These are phyloP conservation scores for Pistacia vera DNA, from an alignment of 345 rosid species.

Conservation along the genomic window DNA sequence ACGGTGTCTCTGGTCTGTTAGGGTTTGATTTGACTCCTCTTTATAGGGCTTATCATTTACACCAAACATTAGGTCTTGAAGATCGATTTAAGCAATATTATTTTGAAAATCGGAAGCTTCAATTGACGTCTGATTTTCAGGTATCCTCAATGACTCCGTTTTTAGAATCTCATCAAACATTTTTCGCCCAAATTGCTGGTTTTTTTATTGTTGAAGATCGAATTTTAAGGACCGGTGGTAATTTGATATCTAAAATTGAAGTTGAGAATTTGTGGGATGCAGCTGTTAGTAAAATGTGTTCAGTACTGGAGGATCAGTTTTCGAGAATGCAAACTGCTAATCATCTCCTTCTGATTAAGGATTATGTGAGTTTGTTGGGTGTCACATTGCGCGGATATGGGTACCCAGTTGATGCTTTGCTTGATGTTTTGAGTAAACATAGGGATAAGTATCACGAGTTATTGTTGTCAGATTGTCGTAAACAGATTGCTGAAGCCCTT, in stretches of 20 bases:
- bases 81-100: slow-evolving; percentile 88
- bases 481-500: slow-evolving; percentile 87
- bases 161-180: slow-evolving; percentile 96
- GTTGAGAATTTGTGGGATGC: slow-evolving; percentile 96
- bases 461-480: slow-evolving; percentile 89
- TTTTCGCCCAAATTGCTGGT: slow-evolving; percentile 95
- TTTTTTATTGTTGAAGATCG: slow-evolving; percentile 93
- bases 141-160: slow-evolving; percentile 97
- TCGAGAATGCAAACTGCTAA: slow-evolving; percentile 99
- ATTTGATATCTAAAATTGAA: slow-evolving; percentile 77
- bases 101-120: slow-evolving; percentile 90
- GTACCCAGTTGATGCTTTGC: slow-evolving; percentile 80
- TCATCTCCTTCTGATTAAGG: slow-evolving; percentile 91
- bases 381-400: slow-evolving; percentile 90
- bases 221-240: slow-evolving; percentile 87
- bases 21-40: slow-evolving; percentile 87
- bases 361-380: slow-evolving; percentile 94
- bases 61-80: slow-evolving; percentile 83
- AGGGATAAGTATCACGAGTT: slow-evolving; percentile 94
- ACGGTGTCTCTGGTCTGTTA: slow-evolving; percentile 48
- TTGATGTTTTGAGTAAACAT: slow-evolving; percentile 92
- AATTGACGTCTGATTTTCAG: slow-evolving; percentile 94
- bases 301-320: slow-evolving; percentile 95
- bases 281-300: slow-evolving; percentile 95
- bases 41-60: slow-evolving; percentile 87